Base-by-base conservation (phyloP, 2,329 filamentous ascomycete genomes). In the Claviceps capensis region DNA sequence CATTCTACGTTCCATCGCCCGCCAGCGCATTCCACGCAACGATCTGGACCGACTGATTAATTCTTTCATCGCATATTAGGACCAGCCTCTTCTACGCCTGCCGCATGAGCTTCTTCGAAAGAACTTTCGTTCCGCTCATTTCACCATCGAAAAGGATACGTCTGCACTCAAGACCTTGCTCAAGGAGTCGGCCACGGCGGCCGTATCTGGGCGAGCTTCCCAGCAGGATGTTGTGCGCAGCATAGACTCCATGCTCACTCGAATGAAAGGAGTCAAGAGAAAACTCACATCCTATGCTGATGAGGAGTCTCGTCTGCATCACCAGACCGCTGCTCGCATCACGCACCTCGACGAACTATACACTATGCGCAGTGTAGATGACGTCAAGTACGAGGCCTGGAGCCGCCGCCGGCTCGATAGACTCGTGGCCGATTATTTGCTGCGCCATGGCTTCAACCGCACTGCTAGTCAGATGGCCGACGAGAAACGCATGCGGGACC, bases 311-410 rank as follows among this genome's bases (percentile, higher is more conserved):
- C 75, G 77, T 16, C 75, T 96, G 14, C 86, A 95, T 62, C 75
- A 75, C 6, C 85, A 94, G 61, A 80, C 86, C 34, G 79, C 81
- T 50, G 85, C 86, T 56, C 81, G 93, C 36, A 82, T 95, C 53
- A 73, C 78, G 26, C 90, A 98, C 68, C 73, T 98, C 37, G 79
- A 87, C 58, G 82, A 89, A 59, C 74, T 98, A 4, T 88, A 93
- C 66, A 69, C 77, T 45, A 87, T 97, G 60, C 79, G 85, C 53
- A 86, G 81, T 55, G 74, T 96, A 55, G 86, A 88, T 50, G 93
- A 98, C 65, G 88, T 95, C 59, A 88, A 88, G 63, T 98, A 97
- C 69, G 91, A 97, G 63, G 74, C 79, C 53, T 98, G 93, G 93
- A 88, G 85, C 55, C 80, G 87, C 51, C 80, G 80, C 41, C 76